Conservation (phyloP, 805 yeast genomes). For the Dipodascus albidus region DNA sequence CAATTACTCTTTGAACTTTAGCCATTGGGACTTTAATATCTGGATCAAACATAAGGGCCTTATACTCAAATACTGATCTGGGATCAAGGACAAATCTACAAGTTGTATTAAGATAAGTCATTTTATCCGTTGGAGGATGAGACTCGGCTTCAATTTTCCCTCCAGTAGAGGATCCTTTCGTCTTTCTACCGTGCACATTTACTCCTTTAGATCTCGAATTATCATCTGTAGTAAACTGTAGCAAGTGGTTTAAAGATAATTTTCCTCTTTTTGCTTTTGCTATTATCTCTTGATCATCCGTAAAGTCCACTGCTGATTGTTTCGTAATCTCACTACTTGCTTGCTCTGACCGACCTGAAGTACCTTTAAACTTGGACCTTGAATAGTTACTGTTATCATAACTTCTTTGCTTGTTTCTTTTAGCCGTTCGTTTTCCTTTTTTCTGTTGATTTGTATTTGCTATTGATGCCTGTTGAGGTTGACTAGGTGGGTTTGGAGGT, state of each 20-base stretch:
- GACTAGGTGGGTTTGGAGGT: background rate
- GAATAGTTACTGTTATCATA: background rate
- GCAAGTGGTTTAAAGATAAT: constrained; percentile 4
- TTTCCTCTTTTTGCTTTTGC: constrained; percentile 1
- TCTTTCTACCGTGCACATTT: background rate
- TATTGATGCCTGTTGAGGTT: background rate
- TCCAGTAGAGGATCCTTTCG: background rate
- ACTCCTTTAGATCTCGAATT: background rate
- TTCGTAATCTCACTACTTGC: background rate
- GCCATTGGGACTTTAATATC: constrained; percentile 55
- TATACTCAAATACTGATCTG: constrained; percentile 33
- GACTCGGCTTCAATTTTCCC: constrained; percentile 3
- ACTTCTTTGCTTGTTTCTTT: background rate
- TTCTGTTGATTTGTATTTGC: background rate
- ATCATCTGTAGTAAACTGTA: background rate
- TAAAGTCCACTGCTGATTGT: background rate
- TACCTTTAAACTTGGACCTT: background rate
- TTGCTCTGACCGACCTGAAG: background rate
- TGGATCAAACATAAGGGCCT: constrained; percentile 56
- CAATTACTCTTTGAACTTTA: constrained; percentile 60
- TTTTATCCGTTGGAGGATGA: constrained; percentile 17
- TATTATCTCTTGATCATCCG: background rate
- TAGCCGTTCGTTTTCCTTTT: background rate
- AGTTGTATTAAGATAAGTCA: constrained; percentile 55
- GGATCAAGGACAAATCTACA: constrained; percentile 74